Percentiles rank a stretch among this genome's conserved stretches.
Evolutionary conservation across 176 grass and related monocot genomes (phyloP).

Genomic region (Eremochloa ophiuroides): DNA sequence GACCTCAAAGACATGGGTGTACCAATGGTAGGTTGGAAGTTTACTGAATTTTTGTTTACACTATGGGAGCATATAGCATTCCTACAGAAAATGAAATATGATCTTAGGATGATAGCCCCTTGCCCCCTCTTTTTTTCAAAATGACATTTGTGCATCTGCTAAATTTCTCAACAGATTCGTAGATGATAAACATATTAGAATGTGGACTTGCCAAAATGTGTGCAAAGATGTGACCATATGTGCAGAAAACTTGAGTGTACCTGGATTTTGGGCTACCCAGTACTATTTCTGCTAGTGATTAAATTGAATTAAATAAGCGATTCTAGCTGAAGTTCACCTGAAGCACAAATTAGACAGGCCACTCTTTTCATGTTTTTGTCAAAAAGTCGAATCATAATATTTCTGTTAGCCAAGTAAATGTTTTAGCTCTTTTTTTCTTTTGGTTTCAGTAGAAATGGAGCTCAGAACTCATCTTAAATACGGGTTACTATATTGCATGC

Average conservation of each 20-base stretch:
- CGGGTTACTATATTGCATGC: not conserved
- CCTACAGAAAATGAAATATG: not conserved
- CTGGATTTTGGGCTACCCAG: not conserved
- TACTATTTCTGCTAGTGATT: slow-evolving; percentile 3
- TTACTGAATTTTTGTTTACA: not conserved
- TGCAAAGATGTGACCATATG: not conserved
- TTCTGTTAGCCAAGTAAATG: not conserved
- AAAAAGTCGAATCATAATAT: not conserved
- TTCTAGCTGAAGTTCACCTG: not conserved
- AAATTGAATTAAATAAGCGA: not conserved
- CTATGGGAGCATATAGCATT: not conserved
- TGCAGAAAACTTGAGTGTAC: not conserved
- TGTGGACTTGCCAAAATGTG: not conserved
- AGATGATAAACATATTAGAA: not conserved
- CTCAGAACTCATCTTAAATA: not conserved
- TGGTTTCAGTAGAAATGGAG: not conserved
- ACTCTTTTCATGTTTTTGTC: not conserved
- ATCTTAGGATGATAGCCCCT: not conserved
- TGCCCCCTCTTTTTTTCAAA: not conserved
- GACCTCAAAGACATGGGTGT: slow-evolving; percentile 97
- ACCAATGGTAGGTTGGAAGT: slow-evolving; percentile 66
- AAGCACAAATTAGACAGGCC: not conserved
- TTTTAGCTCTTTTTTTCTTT: not conserved
- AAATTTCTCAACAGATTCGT: not conserved
- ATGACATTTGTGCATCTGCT: not conserved